These are phyloP conservation scores for Fusarium paranaense DNA, from an alignment of 2,329 filamentous ascomycete species.

Conservation along the genomic window DNA sequence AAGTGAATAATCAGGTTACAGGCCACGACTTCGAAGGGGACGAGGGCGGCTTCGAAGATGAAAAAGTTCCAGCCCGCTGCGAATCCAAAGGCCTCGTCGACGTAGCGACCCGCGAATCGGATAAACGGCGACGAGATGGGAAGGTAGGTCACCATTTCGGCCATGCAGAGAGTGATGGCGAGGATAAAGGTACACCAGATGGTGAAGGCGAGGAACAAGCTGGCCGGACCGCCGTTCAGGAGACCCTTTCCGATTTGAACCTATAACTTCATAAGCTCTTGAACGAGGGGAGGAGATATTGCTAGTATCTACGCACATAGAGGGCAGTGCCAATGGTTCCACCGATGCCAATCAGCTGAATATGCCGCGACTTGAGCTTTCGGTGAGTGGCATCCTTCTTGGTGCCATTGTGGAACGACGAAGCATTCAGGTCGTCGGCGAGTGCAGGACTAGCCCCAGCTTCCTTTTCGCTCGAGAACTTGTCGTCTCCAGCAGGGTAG, in stretches of 20 bases:
- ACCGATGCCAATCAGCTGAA: constrained; percentile 72
- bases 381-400: constrained; percentile 56
- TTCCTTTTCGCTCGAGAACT: constrained; percentile 11
- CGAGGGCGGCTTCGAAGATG: constrained; percentile 74
- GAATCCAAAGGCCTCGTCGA: constrained; percentile 81
- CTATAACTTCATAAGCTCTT: constrained; percentile 37
- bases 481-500: constrained; percentile 42
- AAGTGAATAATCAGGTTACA: constrained; percentile 73
- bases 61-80: constrained; percentile 82
- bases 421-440: neutral
- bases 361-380: constrained; percentile 66
- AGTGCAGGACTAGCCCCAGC: neutral
- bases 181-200: constrained; percentile 73
- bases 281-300: too few species aligned
- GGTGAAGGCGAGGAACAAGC: constrained; percentile 69
- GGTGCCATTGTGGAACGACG: neutral
- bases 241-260: constrained; percentile 69
- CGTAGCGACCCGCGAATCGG: constrained; percentile 79
- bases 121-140: constrained; percentile 85
- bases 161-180: constrained; percentile 70
- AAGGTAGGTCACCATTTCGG: constrained; percentile 82
- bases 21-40: constrained; percentile 76
- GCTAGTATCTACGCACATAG: constrained; percentile 54
- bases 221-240: constrained; percentile 68
- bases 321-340: constrained; percentile 73